phyloP scores from a whole-genome alignment of 345 rosid genomes.

The Ricinus communis region DNA sequence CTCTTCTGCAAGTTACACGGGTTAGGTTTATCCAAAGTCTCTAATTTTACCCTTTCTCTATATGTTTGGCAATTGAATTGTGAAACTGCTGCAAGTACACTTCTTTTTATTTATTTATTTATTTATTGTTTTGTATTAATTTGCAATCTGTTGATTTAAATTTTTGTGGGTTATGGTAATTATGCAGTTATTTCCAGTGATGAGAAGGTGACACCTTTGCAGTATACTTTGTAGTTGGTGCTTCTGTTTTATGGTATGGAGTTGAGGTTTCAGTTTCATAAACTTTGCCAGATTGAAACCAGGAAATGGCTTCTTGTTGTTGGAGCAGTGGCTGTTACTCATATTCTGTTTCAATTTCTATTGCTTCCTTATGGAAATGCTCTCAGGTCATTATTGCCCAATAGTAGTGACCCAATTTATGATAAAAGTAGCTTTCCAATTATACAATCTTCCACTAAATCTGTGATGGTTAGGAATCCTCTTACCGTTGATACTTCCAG shows the following conservation, averaged over 20 bases:
- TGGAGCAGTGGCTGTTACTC: conserved; percentile 50
- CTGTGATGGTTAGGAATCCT: conserved; percentile 53
- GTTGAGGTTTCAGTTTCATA: conserved; percentile 33
- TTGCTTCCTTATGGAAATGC: conserved; percentile 69
- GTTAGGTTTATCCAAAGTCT: too few relatives aligned
- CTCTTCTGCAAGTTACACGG: conserved; percentile 10
- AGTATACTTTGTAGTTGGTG: conserved; percentile 18
- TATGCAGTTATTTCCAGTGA: conserved; percentile 9
- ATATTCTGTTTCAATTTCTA: conserved; percentile 58
- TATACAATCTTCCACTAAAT: conserved; percentile 37
- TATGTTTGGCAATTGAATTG: not conserved
- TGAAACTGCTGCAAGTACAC: not conserved
- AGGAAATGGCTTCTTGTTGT: conserved; percentile 59
- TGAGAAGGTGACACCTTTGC: conserved; percentile 12
- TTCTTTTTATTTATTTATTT: too few relatives aligned
- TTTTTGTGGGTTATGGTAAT: not conserved
- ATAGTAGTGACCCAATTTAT: conserved; percentile 8
- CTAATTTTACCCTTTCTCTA: too few relatives aligned
- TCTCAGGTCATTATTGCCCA: conserved; percentile 54
- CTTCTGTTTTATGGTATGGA: conserved; percentile 38
- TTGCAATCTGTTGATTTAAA: not conserved
- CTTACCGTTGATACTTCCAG: conserved; percentile 52
- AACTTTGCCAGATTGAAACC: conserved; percentile 38
- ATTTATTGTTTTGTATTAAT: not conserved
- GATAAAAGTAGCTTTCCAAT: conserved; percentile 21